Base-by-base conservation (phyloP, 2,329 filamentous ascomycete genomes). In the Mariannaea elegans region DNA sequence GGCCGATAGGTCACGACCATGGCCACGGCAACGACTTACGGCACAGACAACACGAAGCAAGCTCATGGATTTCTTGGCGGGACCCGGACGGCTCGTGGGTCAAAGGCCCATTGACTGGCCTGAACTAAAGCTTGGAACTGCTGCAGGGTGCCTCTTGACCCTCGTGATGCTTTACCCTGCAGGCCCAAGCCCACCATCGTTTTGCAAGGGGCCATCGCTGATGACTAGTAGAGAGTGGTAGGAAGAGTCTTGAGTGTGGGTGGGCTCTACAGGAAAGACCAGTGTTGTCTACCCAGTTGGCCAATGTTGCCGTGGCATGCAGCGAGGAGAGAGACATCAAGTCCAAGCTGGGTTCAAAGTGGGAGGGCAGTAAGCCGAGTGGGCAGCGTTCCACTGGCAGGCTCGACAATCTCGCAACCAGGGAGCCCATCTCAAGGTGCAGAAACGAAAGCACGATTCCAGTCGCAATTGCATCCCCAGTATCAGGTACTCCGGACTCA, bases 111-210 rank as follows among this genome's bases (percentile, higher is more conserved):
- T 27, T 29, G 36, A 55, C 19, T 49, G 44, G 38, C 41, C 34
- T 52, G 58, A 57, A 61, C 34, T 61, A 32, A 56, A 51, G 32
- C 58, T 32, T 51, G 57, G 51, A 56, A 56, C 57, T 52, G 57
- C 57, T 56, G 51, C 47, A 45, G 51, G 50, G 34, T 32, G 31
- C 29, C 24, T 42, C 42, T 52, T 32, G 44, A 53, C 45, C 49
- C 49, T 59, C 56, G 56, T 49, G 56, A 59, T 54, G 56, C 56
- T 36, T 48, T 53, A 48, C 29, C 29, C 32, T 54, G 51, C 51
- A 55, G 34, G 42, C 42, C 51, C 42, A 21, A 55, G 51, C 42
- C 51, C 41, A 55, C 50, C 24, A n/a, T 18, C 23, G 21, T 45
- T 29, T 45, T 46, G 44, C 27, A 31, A 46, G 27, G 44, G 44